These are phyloP conservation scores for Pythium guiyangense DNA, from an alignment of 352 stramenopile genomes.

Conservation along the genomic window DNA sequence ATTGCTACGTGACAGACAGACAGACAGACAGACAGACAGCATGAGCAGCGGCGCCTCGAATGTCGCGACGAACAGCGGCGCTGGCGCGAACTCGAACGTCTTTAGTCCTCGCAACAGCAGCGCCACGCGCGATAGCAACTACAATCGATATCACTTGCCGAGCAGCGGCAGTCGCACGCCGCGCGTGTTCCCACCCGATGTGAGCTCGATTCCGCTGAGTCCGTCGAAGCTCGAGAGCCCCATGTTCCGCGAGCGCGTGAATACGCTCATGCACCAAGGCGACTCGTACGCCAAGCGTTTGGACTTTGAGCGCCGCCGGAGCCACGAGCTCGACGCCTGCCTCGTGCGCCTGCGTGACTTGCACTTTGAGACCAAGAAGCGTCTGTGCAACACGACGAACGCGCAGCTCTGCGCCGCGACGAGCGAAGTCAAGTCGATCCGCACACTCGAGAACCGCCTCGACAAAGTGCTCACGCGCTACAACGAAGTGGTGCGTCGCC, in stretches of 20 bases:
- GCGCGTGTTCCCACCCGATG: constrained; percentile 50
- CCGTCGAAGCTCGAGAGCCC: constrained; percentile 67
- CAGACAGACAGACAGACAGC: too few species aligned
- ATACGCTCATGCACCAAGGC: constrained; percentile 61
- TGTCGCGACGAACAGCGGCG: background rate
- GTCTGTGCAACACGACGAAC: constrained; percentile 44
- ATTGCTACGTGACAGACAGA: too few species aligned
- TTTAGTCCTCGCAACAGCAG: constrained; percentile 16
- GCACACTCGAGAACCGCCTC: constrained; percentile 76
- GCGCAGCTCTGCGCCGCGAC: constrained; percentile 40
- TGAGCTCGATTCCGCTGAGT: constrained; percentile 52
- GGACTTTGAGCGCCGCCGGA: constrained; percentile 50
- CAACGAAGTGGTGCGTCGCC: constrained; percentile 57
- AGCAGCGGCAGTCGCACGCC: constrained; percentile 31
- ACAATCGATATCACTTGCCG: constrained; percentile 36
- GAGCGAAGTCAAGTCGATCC: constrained; percentile 54
- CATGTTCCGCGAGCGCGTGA: constrained; percentile 66
- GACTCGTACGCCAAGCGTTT: constrained; percentile 70
- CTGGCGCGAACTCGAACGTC: constrained; percentile 7
- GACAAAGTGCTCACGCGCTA: constrained; percentile 83
- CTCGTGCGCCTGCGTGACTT: constrained; percentile 25
- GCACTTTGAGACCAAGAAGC: constrained; percentile 52
- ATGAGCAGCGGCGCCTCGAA: constrained; percentile 15
- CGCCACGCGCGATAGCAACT: constrained; percentile 4
- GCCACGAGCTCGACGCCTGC: constrained; percentile 42